phyloP scores from a whole-genome alignment of 1,284 basidiomycete genomes.

The Melampsora americana region DNA sequence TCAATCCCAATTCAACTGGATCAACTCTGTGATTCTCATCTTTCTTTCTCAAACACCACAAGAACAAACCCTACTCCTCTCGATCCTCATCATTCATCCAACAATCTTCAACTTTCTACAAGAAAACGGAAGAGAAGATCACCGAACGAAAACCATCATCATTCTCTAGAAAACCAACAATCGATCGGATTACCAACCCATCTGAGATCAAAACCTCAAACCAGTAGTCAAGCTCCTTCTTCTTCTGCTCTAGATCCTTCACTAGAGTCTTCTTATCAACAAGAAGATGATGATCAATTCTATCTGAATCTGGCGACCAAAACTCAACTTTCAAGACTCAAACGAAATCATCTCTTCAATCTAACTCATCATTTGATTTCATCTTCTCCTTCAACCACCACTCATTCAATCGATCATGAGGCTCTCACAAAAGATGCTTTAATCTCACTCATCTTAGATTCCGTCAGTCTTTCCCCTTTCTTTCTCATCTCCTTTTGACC shows the following conservation, averaged over 20 bases:
- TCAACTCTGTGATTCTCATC: not conserved
- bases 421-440: slow-evolving; percentile 24
- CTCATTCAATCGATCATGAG: not conserved
- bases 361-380: slow-evolving; percentile 11
- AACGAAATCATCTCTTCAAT: slow-evolving; percentile 14
- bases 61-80: not conserved
- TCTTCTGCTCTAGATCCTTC: too few species aligned
- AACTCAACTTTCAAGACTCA: slow-evolving; percentile 21
- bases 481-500: not conserved
- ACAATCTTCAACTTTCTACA: not conserved
- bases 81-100: not conserved
- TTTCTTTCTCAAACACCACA: too few species aligned
- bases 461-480: slow-evolving; percentile 21
- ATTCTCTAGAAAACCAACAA: not conserved
- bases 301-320: slow-evolving; percentile 27
- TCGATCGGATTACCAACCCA: not conserved
- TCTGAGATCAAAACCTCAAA: not conserved
- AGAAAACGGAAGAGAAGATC: slow-evolving; percentile 1
- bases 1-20: not conserved
- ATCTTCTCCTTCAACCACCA: not conserved
- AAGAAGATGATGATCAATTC: slow-evolving; percentile 3
- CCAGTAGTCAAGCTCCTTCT: not conserved
- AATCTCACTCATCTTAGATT: slow-evolving; percentile 14
- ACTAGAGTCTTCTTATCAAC: not conserved
- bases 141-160: not conserved